Base-by-base conservation (phyloP, 1,284 basidiomycete species). In the Amylostereum areolatum region DNA sequence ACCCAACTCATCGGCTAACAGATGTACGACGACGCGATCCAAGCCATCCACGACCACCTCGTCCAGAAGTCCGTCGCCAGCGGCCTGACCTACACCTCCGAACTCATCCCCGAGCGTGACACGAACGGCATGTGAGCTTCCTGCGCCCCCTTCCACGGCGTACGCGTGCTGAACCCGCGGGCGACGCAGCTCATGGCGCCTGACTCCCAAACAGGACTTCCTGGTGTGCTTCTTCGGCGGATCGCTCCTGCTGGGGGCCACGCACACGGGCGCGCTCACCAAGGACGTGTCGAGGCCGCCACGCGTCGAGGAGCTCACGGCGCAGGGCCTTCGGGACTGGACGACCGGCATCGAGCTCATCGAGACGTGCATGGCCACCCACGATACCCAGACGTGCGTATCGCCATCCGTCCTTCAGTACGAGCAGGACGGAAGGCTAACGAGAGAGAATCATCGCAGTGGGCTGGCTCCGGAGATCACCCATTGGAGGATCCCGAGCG, bases 171-270 rank as follows among this genome's bases (percentile, higher is more conserved):
- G 46, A 50, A 52, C 46, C 39, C 29, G 27, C 33, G 8, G 24
- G 35, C 2, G 18, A 24, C 37, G 10, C 57, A 89, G 87, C 30
- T 66, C 70, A 46, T 92, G 88, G 89, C 73, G 75, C 27, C 70
- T 89, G 11, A 72, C 77, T 1, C 87, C 89, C 11, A 96, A 97
- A 66, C 95, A 98, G 70, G 95, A 98, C 64, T 95, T 97, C 65
- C 80, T 98, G 24, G 94, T 92, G 1, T 97, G 95, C 68, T 98
- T 97, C 81, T 70, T 97, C 42, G 93, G 88, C 33, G 94, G 93
- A 4, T 89, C 89, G 2, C 79, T 97, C 57, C 85, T 97, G 76
- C 79, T 97, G 5, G 93, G 95, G 24, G 88, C 93, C 10, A 88
- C 87, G 1, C 84, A 83, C 31, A 77, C 83, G 1, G 80, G 81